Evolutionary conservation across 2,329 filamentous ascomycete genomes (phyloP).

Genomic region (Pseudofabraea citricarpa): DNA sequence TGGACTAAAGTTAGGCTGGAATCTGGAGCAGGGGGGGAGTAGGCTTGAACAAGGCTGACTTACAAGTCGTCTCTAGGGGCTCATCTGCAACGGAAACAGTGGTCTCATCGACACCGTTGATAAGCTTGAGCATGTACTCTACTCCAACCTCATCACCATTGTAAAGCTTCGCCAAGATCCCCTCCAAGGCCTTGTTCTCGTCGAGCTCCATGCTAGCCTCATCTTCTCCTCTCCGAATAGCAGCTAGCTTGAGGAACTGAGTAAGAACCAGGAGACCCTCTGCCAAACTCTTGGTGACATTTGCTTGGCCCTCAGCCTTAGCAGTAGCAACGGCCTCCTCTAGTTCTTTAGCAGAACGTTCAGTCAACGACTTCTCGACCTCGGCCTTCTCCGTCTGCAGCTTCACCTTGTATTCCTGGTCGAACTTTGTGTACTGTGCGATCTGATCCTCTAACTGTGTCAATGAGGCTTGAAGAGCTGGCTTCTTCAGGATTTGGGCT

Average conservation of each 20-base stretch:
- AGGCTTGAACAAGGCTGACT: too few species aligned
- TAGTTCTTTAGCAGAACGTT: slow-evolving; percentile 39
- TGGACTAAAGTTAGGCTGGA: slow-evolving; percentile 30
- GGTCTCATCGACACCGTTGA: slow-evolving; percentile 64
- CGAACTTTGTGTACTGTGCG: slow-evolving; percentile 68
- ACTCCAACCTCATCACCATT: slow-evolving; percentile 72
- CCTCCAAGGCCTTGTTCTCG: slow-evolving; percentile 77
- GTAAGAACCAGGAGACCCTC: slow-evolving; percentile 67
- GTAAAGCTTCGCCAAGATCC: slow-evolving; percentile 73
- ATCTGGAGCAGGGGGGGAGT: background rate
- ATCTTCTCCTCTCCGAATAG: slow-evolving; percentile 67
- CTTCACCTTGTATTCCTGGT: slow-evolving; percentile 64
- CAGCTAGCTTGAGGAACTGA: slow-evolving; percentile 75
- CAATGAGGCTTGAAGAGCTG: slow-evolving; percentile 63
- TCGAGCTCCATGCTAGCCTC: slow-evolving; percentile 58
- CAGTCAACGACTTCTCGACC: slow-evolving; percentile 50
- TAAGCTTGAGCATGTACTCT: slow-evolving; percentile 69
- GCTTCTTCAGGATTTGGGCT: slow-evolving; percentile 73
- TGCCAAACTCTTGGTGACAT: slow-evolving; percentile 52
- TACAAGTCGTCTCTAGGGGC: slow-evolving; percentile 67
- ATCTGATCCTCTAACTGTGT: slow-evolving; percentile 70
- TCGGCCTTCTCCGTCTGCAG: slow-evolving; percentile 54
- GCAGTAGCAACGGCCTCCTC: slow-evolving; percentile 46
- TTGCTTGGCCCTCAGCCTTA: slow-evolving; percentile 47
- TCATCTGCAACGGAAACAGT: slow-evolving; percentile 62